A percentile compares a stretch with the other conserved stretches of the same genome.
These are phyloP conservation scores for Fusarium sp. DNA, from an alignment of 2,329 filamentous ascomycete genomes.

Conservation along the genomic window DNA sequence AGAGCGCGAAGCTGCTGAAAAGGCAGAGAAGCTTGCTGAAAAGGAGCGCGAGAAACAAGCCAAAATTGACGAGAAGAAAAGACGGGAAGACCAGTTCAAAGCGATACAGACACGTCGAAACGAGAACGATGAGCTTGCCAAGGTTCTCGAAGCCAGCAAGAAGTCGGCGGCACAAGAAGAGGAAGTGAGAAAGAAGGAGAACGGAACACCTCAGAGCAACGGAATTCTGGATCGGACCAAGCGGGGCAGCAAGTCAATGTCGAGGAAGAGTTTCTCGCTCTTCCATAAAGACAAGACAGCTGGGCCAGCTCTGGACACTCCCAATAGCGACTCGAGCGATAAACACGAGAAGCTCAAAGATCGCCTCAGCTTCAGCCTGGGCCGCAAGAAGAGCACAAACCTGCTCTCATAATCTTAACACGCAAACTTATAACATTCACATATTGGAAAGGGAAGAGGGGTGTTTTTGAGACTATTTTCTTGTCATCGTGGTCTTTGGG, in stretches of 20 bases:
- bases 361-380: slow-evolving; percentile 74
- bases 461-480: slow-evolving; percentile 16
- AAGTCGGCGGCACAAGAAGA: slow-evolving; percentile 68
- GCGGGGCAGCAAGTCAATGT: slow-evolving; percentile 81
- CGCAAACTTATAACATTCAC: slow-evolving; percentile 22
- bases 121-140: slow-evolving; percentile 72
- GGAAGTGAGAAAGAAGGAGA: slow-evolving; percentile 56
- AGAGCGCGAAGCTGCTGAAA: slow-evolving; percentile 68
- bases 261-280: slow-evolving; percentile 79
- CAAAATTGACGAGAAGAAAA: slow-evolving; percentile 57
- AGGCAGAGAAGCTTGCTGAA: slow-evolving; percentile 67
- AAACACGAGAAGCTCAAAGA: slow-evolving; percentile 70
- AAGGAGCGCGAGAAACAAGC: slow-evolving; percentile 56
- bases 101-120: slow-evolving; percentile 65
- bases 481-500: slow-evolving; percentile 25
- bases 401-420: slow-evolving; percentile 49
- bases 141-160: slow-evolving; percentile 75
- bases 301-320: slow-evolving; percentile 40
- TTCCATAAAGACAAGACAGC: slow-evolving; percentile 64
- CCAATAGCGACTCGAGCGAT: slow-evolving; percentile 42
- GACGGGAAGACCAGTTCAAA: slow-evolving; percentile 67
- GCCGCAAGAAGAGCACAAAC: slow-evolving; percentile 77
- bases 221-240: slow-evolving; percentile 74
- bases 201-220: slow-evolving; percentile 51
- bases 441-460: slow-evolving; percentile 15